phyloP scores from a whole-genome alignment of 208 protist species.

The Vickermania ingenoplastis region DNA sequence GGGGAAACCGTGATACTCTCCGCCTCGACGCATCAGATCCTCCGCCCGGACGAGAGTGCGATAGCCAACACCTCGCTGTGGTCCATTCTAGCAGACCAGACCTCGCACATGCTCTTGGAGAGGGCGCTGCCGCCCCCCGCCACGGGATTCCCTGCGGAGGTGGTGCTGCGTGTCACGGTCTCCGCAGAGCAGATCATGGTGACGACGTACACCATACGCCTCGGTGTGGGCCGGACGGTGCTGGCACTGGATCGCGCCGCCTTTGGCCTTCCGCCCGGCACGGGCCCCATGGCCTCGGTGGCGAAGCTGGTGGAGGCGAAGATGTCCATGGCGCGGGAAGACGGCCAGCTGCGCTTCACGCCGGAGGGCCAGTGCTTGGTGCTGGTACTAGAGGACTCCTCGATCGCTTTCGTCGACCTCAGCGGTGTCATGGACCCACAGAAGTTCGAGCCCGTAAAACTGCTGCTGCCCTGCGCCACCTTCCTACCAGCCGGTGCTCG shows the following conservation, averaged over 20 bases:
- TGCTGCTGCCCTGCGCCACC: conserved; percentile 37
- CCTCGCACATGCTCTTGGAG: conserved; percentile 44
- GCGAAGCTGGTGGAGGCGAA: conserved; percentile 58
- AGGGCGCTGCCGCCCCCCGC: conserved; percentile 34
- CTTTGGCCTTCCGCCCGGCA: conserved; percentile 35
- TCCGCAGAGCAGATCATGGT: conserved; percentile 39
- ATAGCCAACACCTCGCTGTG: conserved; percentile 41
- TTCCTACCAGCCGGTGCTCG: conserved; percentile 57
- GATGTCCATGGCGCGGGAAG: conserved; percentile 25
- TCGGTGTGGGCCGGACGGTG: conserved; percentile 31
- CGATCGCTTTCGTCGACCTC: conserved; percentile 58
- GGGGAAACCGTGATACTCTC: conserved; percentile 51
- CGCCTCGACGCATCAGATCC: conserved; percentile 61
- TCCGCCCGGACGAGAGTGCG: conserved; percentile 32
- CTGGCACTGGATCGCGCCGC: conserved; percentile 33
- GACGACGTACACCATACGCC: conserved; percentile 55
- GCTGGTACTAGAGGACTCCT: conserved; percentile 56
- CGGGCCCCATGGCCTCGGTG: conserved; percentile 26
- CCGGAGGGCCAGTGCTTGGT: conserved; percentile 61
- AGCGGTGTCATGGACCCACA: conserved; percentile 20
- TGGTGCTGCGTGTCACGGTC: conserved; percentile 57
- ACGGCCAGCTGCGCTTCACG: conserved; percentile 24
- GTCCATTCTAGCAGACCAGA: conserved; percentile 19
- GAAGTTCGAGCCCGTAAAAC: conserved; percentile 27
- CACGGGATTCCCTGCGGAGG: conserved; percentile 39